Percentiles rank a stretch among this genome's conserved stretches.
Conservation (phyloP, 2,329 filamentous ascomycete genomes). For the Cadophora sp. region DNA sequence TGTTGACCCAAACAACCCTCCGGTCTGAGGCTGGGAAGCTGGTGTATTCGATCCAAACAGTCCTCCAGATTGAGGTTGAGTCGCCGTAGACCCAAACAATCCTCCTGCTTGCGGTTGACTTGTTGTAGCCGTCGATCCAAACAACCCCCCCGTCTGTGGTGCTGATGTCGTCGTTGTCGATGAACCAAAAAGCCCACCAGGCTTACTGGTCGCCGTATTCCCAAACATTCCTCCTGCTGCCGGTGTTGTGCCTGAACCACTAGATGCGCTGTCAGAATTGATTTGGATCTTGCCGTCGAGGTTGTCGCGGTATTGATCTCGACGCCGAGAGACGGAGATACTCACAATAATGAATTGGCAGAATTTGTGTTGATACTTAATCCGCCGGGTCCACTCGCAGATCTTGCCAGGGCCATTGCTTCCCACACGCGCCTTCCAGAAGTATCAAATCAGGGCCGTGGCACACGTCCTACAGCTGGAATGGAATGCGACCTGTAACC, state of each 20-base stretch:
- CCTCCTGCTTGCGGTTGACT: constrained; percentile 39
- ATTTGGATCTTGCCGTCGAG: constrained; percentile 6
- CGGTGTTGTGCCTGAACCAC: constrained; percentile 38
- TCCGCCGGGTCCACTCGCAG: constrained; percentile 64
- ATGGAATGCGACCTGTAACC: constrained; percentile 23
- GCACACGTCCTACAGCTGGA: constrained; percentile 13
- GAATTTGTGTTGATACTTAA: constrained; percentile 69
- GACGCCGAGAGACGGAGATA: constrained; percentile 28
- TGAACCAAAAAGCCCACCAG: constrained; percentile 41
- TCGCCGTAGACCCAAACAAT: constrained; percentile 43
- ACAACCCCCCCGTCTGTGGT: constrained; percentile 42
- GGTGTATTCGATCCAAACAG: constrained; percentile 42
- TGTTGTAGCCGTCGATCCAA: constrained; percentile 40
- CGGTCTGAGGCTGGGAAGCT: constrained; percentile 35
- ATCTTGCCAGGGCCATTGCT: constrained; percentile 52
- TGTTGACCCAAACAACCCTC: constrained; percentile 43
- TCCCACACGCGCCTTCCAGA: constrained; percentile 18
- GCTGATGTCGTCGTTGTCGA: constrained; percentile 27
- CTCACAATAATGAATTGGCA: constrained; percentile 63
- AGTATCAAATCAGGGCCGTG: constrained; percentile 15
- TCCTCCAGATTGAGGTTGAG: constrained; percentile 38
- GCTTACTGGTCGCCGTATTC: constrained; percentile 28
- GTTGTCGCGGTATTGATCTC: constrained; percentile 23
- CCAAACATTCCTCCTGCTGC: constrained; percentile 38
- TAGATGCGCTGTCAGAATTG: constrained; percentile 33